Evolutionary conservation across 192 early-diverging fungal genomes (phyloP).

Genomic region (Coemansia sp.): DNA sequence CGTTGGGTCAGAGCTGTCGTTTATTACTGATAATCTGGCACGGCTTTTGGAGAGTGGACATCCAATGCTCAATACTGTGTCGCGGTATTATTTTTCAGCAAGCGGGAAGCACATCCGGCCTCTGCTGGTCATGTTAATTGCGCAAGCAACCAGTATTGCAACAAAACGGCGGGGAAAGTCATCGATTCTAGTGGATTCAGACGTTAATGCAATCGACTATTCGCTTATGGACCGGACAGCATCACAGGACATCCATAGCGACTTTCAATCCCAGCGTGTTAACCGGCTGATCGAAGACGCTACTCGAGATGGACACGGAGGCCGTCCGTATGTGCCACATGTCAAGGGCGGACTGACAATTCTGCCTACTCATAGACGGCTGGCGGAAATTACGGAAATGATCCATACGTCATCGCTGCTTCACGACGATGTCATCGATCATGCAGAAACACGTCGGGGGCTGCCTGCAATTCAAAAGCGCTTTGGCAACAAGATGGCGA

Average conservation of each 20-base stretch:
- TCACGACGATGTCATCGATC: constrained; percentile 93
- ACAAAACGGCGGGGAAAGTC: constrained; percentile 52
- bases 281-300: constrained; percentile 40
- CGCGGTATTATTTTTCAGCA: constrained; percentile 86
- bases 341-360: constrained; percentile 53
- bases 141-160: constrained; percentile 77
- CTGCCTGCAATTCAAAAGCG: constrained; percentile 76
- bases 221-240: constrained; percentile 66
- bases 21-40: constrained; percentile 83
- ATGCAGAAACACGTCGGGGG: constrained; percentile 69
- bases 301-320: constrained; percentile 26
- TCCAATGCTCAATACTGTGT: constrained; percentile 85
- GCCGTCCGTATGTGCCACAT: constrained; percentile 38
- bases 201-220: constrained; percentile 32
- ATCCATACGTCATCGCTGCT: constrained; percentile 95
- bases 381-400: constrained; percentile 98
- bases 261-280: constrained; percentile 25
- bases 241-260: constrained; percentile 51
- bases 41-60: constrained; percentile 82
- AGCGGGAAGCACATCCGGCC: constrained; percentile 90
- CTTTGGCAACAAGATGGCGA: constrained; percentile 98
- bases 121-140: constrained; percentile 84
- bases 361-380: constrained; percentile 82
- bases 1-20: constrained; percentile 78
- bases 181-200: constrained; percentile 36